Conservation (phyloP, 768 basidiomycete species). For the Suillus americanus region DNA sequence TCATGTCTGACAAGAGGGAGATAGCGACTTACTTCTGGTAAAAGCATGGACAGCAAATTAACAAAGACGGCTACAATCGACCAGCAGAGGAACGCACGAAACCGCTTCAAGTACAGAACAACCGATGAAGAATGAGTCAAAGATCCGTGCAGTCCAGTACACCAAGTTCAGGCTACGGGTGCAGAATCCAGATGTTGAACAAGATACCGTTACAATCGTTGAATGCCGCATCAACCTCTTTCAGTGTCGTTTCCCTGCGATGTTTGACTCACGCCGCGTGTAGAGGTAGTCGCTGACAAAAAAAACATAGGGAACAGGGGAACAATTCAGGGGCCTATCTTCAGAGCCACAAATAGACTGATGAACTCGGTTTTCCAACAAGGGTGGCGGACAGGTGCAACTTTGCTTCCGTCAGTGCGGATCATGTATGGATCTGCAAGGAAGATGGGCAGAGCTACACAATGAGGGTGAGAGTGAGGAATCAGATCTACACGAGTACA, state of each 20-base stretch:
- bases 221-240: slow-evolving; percentile 43
- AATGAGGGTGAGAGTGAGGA: slow-evolving; percentile 63
- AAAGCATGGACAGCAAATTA: slow-evolving; percentile 34
- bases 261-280: slow-evolving; percentile 58
- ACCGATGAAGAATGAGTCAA: slow-evolving; percentile 68
- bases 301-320: slow-evolving; percentile 74
- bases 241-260: slow-evolving; percentile 1
- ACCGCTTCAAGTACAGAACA: slow-evolving; percentile 31
- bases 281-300: slow-evolving; percentile 78
- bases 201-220: slow-evolving; percentile 69
- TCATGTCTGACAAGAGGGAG: not conserved
- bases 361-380: slow-evolving; percentile 65
- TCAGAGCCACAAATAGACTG: slow-evolving; percentile 62
- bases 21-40: slow-evolving; percentile 34
- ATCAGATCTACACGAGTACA: slow-evolving; percentile 53
- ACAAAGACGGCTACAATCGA: slow-evolving; percentile 34
- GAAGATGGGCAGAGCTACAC: slow-evolving; percentile 56
- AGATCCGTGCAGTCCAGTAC: slow-evolving; percentile 72
- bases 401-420: slow-evolving; percentile 75
- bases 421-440: slow-evolving; percentile 73
- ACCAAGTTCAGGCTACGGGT: slow-evolving; percentile 67
- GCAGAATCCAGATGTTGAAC: slow-evolving; percentile 74
- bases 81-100: slow-evolving; percentile 44
- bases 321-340: slow-evolving; percentile 63
- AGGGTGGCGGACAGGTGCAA: slow-evolving; percentile 86